Evolutionary conservation across 1,284 basidiomycete species (phyloP), one percentile per base, ranked within the genome.

Genomic region (Trametes hirsuta): DNA sequence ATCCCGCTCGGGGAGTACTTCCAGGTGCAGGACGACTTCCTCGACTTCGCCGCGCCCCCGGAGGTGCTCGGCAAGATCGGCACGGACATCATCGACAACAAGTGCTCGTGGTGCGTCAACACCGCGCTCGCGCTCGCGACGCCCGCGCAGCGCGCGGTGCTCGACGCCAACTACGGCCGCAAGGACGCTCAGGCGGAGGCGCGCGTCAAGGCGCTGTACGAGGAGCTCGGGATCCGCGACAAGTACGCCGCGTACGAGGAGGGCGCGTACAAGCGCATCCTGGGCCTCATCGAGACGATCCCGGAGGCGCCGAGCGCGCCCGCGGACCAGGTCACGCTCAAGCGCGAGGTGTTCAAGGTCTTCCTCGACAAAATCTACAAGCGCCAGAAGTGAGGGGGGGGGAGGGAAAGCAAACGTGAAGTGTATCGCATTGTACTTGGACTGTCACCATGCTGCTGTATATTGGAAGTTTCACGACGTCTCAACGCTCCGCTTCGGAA

Each of bases 71-170:
- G 97, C 64, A 99, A 99, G 81, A 87, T 98, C 66, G 97, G 97
- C 35, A 98, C 97, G 21, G 97, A 99, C 76, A 99, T 99, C 71
- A 77, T 97, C 59, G 97, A 99, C 79, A 98, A 98, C 86, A 99
- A 99, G 80, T 99, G 97, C 79, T 93, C 92, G 42, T 99, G 97
- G 97, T 91, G 91, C 72, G 82, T 99, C 76, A 98, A 98, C 77
- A 88, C 88, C 18, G 97, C 95, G 35, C 83, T 99, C 62, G 79
- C 82, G 15, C 70, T 80, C 50, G 86, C 82, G 2, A 79, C 75
- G 2, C 76, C 83, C 0, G 78, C 71, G 73, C 94, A 84, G 81
- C 86, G 77, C 42, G 73, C 73, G 44, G 70, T 86, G 66, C 84
- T 82, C 36, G 85, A 95, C 68, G 86, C 83, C 42, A 94, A 95